Conservation (phyloP, 768 basidiomycete species). For the Daedaleopsis nitida region DNA sequence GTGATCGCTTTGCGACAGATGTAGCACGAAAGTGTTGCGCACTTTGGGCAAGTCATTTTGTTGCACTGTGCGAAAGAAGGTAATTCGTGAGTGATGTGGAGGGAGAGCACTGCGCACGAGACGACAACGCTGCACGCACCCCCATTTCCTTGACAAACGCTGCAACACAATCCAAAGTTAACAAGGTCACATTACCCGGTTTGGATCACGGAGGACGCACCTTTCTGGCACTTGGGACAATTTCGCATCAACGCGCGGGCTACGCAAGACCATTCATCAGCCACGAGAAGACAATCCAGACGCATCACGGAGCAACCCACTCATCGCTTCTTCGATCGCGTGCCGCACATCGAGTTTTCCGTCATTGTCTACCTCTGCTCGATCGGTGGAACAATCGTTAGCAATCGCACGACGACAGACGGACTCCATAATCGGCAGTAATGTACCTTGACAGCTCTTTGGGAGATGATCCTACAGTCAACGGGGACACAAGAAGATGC, state of each 20-base stretch:
- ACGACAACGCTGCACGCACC: conserved; percentile 44
- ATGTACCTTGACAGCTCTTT: conserved; percentile 72
- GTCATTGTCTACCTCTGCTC: conserved; percentile 73
- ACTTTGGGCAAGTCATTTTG: conserved; percentile 85
- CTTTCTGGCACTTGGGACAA: conserved; percentile 85
- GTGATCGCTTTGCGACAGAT: conserved; percentile 72
- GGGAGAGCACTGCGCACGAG: neutral
- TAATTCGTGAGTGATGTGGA: neutral
- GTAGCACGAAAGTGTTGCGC: conserved; percentile 78
- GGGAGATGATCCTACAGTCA: conserved; percentile 71
- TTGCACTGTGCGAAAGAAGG: conserved; percentile 66
- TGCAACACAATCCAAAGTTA: conserved; percentile 29
- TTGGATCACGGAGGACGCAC: conserved; percentile 39
- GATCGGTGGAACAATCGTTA: neutral
- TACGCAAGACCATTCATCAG: conserved; percentile 29
- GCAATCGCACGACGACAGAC: neutral
- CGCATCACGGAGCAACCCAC: conserved; percentile 39
- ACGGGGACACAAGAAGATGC: neutral
- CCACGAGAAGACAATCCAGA: neutral
- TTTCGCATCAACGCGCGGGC: conserved; percentile 83
- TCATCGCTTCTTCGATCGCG: conserved; percentile 92
- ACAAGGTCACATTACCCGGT: neutral
- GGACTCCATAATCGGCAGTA: neutral
- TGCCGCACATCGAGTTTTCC: conserved; percentile 74
- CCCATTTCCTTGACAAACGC: conserved; percentile 81